A percentile compares a stretch with the other conserved stretches of the same genome.
These are phyloP conservation scores for Carex arenaria DNA, from an alignment of 202 grass and related monocot genomes.

Conservation along the genomic window DNA sequence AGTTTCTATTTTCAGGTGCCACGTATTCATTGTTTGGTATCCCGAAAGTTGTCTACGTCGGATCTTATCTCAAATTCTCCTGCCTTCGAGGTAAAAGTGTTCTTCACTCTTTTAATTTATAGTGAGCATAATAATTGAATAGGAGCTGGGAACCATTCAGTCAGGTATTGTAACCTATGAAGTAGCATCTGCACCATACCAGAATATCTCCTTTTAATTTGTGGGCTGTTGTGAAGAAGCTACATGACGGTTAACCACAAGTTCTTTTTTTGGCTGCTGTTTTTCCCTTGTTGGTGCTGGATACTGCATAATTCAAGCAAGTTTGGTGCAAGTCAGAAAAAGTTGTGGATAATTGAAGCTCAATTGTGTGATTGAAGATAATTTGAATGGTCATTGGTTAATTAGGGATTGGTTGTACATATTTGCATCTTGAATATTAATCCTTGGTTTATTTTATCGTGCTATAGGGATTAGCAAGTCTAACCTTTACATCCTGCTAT, in stretches of 20 bases:
- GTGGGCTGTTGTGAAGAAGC: background rate
- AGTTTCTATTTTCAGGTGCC: slow-evolving; percentile 55
- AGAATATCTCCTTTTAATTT: background rate
- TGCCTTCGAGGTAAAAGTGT: slow-evolving; percentile 47
- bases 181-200: background rate
- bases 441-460: background rate
- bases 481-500: background rate
- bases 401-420: background rate
- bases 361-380: background rate
- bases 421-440: background rate
- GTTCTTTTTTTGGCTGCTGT: background rate
- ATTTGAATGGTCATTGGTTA: background rate
- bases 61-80: slow-evolving; percentile 58
- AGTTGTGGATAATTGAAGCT: background rate
- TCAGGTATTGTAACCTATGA: background rate
- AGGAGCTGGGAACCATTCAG: background rate
- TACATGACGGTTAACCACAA: background rate
- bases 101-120: background rate
- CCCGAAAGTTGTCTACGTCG: slow-evolving; percentile 51
- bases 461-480: background rate
- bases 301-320: background rate
- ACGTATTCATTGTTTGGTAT: slow-evolving; percentile 88
- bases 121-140: background rate
- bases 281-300: background rate
- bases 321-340: background rate